A percentile compares a stretch with the other conserved stretches of the same genome.
Conservation (phyloP, 2,329 filamentous ascomycete species). For the Aspergillus sp. region DNA sequence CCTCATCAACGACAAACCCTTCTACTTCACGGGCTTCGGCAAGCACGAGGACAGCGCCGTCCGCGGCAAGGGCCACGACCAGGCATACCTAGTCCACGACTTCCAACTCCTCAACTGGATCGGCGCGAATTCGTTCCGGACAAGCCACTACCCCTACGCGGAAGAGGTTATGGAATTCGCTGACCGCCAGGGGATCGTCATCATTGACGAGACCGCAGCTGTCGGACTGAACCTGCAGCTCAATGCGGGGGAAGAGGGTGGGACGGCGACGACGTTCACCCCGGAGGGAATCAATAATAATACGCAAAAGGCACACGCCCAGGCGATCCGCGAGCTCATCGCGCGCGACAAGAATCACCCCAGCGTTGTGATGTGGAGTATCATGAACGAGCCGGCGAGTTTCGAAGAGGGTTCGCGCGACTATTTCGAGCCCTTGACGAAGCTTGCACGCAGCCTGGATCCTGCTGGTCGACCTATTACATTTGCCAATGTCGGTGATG, state of each 20-base stretch:
- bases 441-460: neutral
- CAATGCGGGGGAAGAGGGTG: too few relatives aligned
- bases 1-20: neutral
- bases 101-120: constrained; percentile 31
- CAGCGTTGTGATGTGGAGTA: neutral
- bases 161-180: neutral
- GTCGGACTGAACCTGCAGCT: neutral
- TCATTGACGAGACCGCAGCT: neutral
- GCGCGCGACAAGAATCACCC: neutral
- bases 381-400: neutral
- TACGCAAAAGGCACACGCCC: neutral
- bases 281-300: constrained; percentile 1
- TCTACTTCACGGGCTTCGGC: constrained; percentile 3
- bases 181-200: neutral
- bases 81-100: constrained; percentile 33
- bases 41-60: neutral
- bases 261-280: neutral
- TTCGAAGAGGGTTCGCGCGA: constrained; percentile 18
- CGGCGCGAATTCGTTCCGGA: constrained; percentile 34
- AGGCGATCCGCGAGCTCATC: neutral
- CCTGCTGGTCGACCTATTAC: neutral
- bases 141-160: constrained; percentile 32
- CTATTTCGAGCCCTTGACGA: constrained; percentile 23
- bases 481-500: constrained; percentile 5
- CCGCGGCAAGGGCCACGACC: constrained; percentile 24